Evolutionary conservation across 2,329 filamentous ascomycete species (phyloP), one percentile per base, ranked within the genome.

Genomic region (Laburnicola sp.): DNA sequence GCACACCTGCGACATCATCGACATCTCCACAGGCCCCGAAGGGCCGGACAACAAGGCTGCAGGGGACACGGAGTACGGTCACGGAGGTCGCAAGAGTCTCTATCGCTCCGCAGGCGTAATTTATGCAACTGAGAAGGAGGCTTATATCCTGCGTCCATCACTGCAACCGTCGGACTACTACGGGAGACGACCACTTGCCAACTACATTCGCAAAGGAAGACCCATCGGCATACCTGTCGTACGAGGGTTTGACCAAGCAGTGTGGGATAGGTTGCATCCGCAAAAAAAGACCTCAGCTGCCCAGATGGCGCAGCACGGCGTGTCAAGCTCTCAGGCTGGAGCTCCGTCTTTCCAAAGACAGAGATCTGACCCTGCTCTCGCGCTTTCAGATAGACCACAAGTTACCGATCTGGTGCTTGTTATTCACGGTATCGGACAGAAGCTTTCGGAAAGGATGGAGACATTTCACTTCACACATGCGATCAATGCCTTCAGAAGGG

Each of bases 381-480:
- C 74, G 74, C 80, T 67, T 76, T 83, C 60, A 79, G 90, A 69
- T 80, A 85, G 67, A 26, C 85, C 85, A 1, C 84, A 86, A 54
- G 89, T 96, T 4, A 93, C 88, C 0, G 94, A 99, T 66, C 78
- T 99, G 6, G 83, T 97, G 1, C 80, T 99, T 3, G 90, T 97
- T 7, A 89, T 94, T 37, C 94, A 99, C 65, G 94, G 94, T 2
- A 97, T 99, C 57, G 94, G 94, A 0, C 94, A 99, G 71, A 97
- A 99, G 70, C 81, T 97, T 43, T 95, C 92, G 0, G 91, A 99
- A 69, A 82, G 92, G 9, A 90, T 97, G 54, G 93, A 97, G 72
- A 96, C 91, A 62, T 99, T 92, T 64, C 91, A 97, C 71, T 99
- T 99, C 64, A 99, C 94, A 0, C 93, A 97, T 70, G 89, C 91